Evolutionary conservation across 495 filamentous ascomycete species (phyloP).

Genomic region (Lasiosphaeria hispida): DNA sequence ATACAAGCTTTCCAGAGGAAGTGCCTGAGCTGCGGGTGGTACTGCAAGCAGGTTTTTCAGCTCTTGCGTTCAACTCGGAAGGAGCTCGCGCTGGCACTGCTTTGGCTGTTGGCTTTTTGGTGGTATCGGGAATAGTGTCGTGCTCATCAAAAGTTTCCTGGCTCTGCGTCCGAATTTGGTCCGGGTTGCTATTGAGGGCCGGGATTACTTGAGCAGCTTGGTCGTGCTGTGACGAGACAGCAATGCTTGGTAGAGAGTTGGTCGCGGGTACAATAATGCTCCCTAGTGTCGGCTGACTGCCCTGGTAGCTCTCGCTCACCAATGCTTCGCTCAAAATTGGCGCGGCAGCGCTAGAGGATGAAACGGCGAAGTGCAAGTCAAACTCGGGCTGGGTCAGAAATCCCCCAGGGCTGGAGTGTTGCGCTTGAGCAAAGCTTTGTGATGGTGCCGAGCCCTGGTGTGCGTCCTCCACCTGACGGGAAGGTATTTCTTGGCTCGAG

Average conservation of each 20-base stretch:
- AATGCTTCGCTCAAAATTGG: no score
- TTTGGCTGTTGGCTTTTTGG: neutral
- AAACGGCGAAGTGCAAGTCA: conserved; percentile 1
- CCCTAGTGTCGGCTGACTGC: no score
- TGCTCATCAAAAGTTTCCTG: conserved; percentile 12
- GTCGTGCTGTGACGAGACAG: neutral
- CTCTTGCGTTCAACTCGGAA: neutral
- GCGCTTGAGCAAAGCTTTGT: neutral
- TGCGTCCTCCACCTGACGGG: conserved; percentile 18
- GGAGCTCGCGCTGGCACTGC: neutral
- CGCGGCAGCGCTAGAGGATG: no score
- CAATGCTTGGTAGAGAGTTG: no score
- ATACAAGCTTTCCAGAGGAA: no score
- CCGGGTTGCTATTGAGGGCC: conserved; percentile 22
- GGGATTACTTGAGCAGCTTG: conserved; percentile 28
- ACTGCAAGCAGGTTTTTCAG: no score
- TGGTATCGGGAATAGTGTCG: conserved; percentile 23
- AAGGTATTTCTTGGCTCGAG: conserved; percentile 21
- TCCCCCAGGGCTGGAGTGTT: neutral
- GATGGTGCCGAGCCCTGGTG: neutral
- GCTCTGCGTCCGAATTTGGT: conserved; percentile 21
- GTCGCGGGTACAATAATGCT: no score
- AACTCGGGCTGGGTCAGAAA: conserved; percentile 6
- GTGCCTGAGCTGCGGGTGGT: no score
- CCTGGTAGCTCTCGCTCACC: no score